These are phyloP conservation scores for Lactifluus hygrophoroides DNA, from an alignment of 768 basidiomycete genomes.

Conservation along the genomic window DNA sequence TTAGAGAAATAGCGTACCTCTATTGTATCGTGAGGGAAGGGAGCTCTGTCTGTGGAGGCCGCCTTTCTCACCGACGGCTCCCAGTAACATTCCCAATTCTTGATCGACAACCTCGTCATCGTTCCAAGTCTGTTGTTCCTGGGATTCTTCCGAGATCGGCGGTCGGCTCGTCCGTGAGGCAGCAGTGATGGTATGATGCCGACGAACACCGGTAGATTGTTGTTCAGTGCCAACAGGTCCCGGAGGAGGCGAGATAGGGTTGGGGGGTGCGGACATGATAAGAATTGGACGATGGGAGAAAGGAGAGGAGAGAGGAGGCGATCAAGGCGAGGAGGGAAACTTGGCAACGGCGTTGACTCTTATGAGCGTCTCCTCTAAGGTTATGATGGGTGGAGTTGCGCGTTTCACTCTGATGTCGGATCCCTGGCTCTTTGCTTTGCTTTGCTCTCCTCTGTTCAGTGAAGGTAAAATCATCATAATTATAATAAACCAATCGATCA, in stretches of 20 bases:
- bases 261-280: conserved; percentile 15
- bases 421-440: no score
- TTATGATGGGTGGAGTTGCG: no score
- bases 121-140: conserved; percentile 18
- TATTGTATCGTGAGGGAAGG: conserved; percentile 19
- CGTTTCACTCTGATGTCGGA: no score
- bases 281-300: background rate
- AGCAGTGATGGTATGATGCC: conserved; percentile 21
- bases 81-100: conserved; percentile 14
- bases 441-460: no score
- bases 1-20: conserved; percentile 7
- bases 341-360: background rate
- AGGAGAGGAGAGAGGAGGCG: background rate
- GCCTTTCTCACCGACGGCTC: conserved; percentile 18
- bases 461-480: background rate
- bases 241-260: conserved; percentile 19
- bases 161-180: conserved; percentile 16
- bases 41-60: conserved; percentile 21
- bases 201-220: conserved; percentile 14
- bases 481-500: background rate
- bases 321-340: background rate
- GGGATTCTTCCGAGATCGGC: conserved; percentile 19
- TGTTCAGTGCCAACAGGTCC: background rate
- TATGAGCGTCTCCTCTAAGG: no score
- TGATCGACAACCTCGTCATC: conserved; percentile 16